A percentile compares a stretch with the other conserved stretches of the same genome.
These are phyloP conservation scores for Scheffersomyces lignicola DNA, from an alignment of 1,139 yeast species.

Conservation along the genomic window DNA sequence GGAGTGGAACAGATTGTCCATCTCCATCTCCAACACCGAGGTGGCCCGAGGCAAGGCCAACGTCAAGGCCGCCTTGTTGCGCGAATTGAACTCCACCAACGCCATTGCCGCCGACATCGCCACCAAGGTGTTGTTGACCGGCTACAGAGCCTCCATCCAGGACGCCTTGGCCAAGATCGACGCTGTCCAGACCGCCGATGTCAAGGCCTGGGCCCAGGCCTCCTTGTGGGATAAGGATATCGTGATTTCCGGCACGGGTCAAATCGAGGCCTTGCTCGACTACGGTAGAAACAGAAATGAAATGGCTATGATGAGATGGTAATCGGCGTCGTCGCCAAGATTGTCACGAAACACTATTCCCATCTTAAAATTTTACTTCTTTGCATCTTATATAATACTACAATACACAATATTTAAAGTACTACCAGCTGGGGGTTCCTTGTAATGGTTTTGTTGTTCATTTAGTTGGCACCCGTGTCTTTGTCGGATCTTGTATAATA, in stretches of 20 bases:
- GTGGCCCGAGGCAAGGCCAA: conserved; percentile 66
- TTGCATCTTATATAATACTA: too few species aligned
- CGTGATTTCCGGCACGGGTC: conserved; percentile 81
- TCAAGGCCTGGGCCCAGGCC: conserved; percentile 72
- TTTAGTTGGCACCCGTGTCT: too few species aligned
- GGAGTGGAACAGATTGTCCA: conserved; percentile 83
- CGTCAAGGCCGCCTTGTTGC: conserved; percentile 61
- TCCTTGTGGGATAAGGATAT: conserved; percentile 83
- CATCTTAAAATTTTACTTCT: conserved; percentile 1
- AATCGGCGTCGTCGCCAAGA: too few species aligned
- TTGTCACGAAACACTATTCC: too few species aligned
- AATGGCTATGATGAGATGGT: conserved; percentile 83
- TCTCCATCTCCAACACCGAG: conserved; percentile 74
- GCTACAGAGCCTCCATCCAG: conserved; percentile 58
- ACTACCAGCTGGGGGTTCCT: too few species aligned
- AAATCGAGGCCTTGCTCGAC: conserved; percentile 78
- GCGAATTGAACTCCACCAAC: conserved; percentile 44
- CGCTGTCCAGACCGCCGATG: conserved; percentile 56
- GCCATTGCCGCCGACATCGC: conserved; percentile 62
- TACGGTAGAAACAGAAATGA: conserved; percentile 84
- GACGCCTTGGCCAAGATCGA: conserved; percentile 66
- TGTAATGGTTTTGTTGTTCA: too few species aligned
- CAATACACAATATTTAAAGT: too few species aligned
- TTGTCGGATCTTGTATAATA: too few species aligned
- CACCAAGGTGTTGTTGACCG: conserved; percentile 56